Evolutionary conservation across 768 basidiomycete genomes (phyloP).

Genomic region (Xanthoconium stramineum): DNA sequence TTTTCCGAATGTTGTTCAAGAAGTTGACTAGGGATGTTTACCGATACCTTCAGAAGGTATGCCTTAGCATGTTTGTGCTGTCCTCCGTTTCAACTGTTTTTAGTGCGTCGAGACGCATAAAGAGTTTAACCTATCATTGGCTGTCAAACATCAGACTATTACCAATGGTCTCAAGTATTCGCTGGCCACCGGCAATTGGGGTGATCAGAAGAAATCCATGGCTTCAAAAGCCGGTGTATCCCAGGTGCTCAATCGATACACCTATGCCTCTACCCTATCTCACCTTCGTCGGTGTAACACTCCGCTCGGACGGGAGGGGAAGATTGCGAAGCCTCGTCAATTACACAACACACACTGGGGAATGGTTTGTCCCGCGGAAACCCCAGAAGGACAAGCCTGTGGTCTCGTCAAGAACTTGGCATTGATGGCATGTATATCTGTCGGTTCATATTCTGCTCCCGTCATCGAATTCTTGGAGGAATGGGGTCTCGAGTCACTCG

Average conservation of each 20-base stretch:
- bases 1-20: conserved; percentile 97
- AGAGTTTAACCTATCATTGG: conserved; percentile 86
- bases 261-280: conserved; percentile 96
- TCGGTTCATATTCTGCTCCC: conserved; percentile 92
- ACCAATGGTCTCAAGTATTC: conserved; percentile 98
- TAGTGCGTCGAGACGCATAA: conserved; percentile 97
- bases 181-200: conserved; percentile 98
- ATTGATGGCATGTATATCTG: conserved; percentile 96
- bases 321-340: conserved; percentile 99
- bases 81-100: conserved; percentile 4
- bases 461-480: conserved; percentile 98
- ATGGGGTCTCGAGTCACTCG: conserved; percentile 94
- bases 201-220: conserved; percentile 98
- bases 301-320: conserved; percentile 95
- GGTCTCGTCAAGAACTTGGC: conserved; percentile 98
- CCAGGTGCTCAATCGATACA: conserved; percentile 97
- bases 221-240: conserved; percentile 97
- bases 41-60: conserved; percentile 93
- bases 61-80: conserved; percentile 5
- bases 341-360: conserved; percentile 99
- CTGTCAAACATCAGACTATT: conserved; percentile 95
- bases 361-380: conserved; percentile 99
- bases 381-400: conserved; percentile 99
- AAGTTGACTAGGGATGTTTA: conserved; percentile 97
- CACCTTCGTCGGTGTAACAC: conserved; percentile 98